Conservation (phyloP, 2,329 filamentous ascomycete species). For the Diaporthe amygdali region DNA sequence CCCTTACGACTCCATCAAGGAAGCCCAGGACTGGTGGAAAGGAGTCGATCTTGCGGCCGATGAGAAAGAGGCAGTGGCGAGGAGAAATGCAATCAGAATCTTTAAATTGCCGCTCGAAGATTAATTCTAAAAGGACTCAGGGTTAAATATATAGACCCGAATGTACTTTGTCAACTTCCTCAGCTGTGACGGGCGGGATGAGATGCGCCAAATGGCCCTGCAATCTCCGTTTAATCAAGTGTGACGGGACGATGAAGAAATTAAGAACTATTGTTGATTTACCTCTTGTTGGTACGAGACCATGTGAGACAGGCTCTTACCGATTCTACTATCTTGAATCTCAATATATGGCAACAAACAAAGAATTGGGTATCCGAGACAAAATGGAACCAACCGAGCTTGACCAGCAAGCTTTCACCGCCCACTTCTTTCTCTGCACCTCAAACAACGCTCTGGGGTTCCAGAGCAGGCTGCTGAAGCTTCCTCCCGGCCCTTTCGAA, state of each 20-base stretch:
- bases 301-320: no score
- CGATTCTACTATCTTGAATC: not conserved
- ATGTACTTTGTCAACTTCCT: no score
- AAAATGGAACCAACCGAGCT: not conserved
- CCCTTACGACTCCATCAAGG: conserved; percentile 39
- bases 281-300: no score
- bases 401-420: conserved; percentile 5
- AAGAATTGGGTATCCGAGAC: not conserved
- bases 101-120: conserved; percentile 39
- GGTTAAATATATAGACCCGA: not conserved
- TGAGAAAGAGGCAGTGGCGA: conserved; percentile 34
- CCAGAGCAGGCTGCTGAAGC: conserved; percentile 7
- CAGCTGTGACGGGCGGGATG: no score
- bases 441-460: conserved; percentile 15
- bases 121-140: not conserved
- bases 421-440: not conserved
- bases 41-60: conserved; percentile 33
- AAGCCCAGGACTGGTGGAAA: conserved; percentile 40
- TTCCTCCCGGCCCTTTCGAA: conserved; percentile 8
- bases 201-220: no score
- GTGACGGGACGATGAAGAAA: no score
- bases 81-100: conserved; percentile 38
- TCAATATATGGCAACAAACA: not conserved
- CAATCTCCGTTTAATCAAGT: no score
- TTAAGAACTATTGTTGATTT: no score